phyloP scores from a whole-genome alignment of 768 basidiomycete genomes.

The Psilocybe cyanescens region DNA sequence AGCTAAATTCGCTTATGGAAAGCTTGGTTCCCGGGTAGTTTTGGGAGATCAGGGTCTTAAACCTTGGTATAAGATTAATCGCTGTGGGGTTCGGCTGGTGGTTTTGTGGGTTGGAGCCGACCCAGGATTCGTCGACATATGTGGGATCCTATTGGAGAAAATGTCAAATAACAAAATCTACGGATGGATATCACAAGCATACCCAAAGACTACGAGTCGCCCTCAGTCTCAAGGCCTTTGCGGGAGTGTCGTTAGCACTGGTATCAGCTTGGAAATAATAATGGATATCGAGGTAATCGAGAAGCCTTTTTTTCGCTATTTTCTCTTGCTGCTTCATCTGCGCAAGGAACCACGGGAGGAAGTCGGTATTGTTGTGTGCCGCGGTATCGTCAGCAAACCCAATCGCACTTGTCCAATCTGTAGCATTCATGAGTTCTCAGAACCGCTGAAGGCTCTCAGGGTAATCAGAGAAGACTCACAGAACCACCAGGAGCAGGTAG shows the following conservation, averaged over 20 bases:
- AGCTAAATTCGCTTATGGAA: constrained; percentile 55
- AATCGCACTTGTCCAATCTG: constrained; percentile 56
- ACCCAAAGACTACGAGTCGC: constrained; percentile 56
- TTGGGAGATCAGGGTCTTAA: constrained; percentile 49
- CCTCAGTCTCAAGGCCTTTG: constrained; percentile 53
- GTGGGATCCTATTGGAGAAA: constrained; percentile 37
- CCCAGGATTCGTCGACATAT: constrained; percentile 61
- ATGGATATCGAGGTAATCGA: constrained; percentile 60
- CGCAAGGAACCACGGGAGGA: constrained; percentile 58
- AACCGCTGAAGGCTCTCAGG: background rate
- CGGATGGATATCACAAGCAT: constrained; percentile 2
- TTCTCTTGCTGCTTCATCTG: constrained; percentile 46
- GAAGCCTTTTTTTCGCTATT: constrained; percentile 40
- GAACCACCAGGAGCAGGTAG: constrained; percentile 50
- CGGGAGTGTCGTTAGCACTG: constrained; percentile 54
- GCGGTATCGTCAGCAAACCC: constrained; percentile 48
- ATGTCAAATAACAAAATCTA: background rate
- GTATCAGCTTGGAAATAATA: constrained; percentile 59
- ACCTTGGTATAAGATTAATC: constrained; percentile 52
- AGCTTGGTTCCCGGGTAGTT: constrained; percentile 62
- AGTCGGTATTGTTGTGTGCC: constrained; percentile 56
- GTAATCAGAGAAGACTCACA: constrained; percentile 29
- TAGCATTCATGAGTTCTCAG: background rate
- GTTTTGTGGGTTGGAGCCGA: constrained; percentile 44
- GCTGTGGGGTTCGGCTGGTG: constrained; percentile 48